Evolutionary conservation across 2,329 filamentous ascomycete species (phyloP).

Genomic region (Diaporthe ampelina): DNA sequence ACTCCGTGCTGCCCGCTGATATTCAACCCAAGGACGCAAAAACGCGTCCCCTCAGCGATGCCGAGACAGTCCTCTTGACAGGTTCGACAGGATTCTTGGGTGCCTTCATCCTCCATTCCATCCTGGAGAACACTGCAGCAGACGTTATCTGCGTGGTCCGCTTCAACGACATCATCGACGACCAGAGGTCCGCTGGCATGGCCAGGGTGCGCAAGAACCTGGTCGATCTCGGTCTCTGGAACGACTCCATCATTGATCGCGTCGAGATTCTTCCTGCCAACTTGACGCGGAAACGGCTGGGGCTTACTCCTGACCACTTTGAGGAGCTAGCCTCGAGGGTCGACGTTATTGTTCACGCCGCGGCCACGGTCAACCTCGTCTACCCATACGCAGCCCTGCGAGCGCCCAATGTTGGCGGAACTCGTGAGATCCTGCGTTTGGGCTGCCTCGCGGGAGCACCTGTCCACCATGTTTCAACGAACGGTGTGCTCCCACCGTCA

Average conservation of each 20-base stretch:
- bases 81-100: constrained; percentile 84
- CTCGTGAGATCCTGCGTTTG: constrained; percentile 79
- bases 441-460: constrained; percentile 77
- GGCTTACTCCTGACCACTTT: constrained; percentile 75
- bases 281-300: constrained; percentile 76
- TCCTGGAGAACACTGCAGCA: constrained; percentile 77
- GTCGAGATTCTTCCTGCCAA: constrained; percentile 83
- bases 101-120: constrained; percentile 78
- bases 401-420: constrained; percentile 84
- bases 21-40: constrained; percentile 70
- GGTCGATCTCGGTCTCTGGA: constrained; percentile 84
- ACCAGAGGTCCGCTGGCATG: constrained; percentile 76
- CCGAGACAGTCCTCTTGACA: constrained; percentile 78
- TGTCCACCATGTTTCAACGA: constrained; percentile 84
- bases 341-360: constrained; percentile 83
- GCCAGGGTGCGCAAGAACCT: constrained; percentile 81
- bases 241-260: constrained; percentile 81
- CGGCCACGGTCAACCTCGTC: constrained; percentile 83
- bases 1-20: constrained; percentile 77
- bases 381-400: constrained; percentile 85
- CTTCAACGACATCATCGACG: constrained; percentile 75
- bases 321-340: constrained; percentile 74
- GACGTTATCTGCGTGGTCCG: constrained; percentile 81
- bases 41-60: constrained; percentile 72
- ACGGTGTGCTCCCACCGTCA: constrained; percentile 81